These are phyloP conservation scores for Chaetomium cochliodes DNA, from an alignment of 495 filamentous ascomycete species.

Conservation along the genomic window DNA sequence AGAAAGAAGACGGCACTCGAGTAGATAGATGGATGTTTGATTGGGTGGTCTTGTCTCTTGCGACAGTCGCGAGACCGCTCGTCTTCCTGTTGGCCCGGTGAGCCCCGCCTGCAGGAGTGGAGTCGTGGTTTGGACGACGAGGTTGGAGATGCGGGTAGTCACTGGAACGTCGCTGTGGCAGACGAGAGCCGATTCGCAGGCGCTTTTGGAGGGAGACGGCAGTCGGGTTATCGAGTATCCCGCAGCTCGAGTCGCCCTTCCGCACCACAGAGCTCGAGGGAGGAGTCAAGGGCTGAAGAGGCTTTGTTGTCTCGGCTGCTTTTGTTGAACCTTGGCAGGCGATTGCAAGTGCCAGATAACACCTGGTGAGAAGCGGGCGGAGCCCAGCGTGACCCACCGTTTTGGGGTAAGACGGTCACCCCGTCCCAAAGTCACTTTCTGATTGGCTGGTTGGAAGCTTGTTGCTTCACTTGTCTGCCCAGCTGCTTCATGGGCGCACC, in stretches of 20 bases:
- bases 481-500: background rate
- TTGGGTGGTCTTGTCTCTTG: background rate
- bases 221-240: slow-evolving; percentile 1
- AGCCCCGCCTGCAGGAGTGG: slow-evolving; percentile 22
- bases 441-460: slow-evolving; percentile 5
- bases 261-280: slow-evolving; percentile 5
- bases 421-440: background rate
- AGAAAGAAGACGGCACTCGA: background rate
- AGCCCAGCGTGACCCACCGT: slow-evolving; percentile 11
- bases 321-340: slow-evolving; percentile 8
- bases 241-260: background rate
- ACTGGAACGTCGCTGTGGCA: slow-evolving; percentile 5
- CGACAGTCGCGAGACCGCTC: slow-evolving; percentile 5
- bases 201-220: background rate
- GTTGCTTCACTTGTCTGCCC: background rate
- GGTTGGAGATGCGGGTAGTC: slow-evolving; percentile 4
- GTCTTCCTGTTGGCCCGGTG: slow-evolving; percentile 11
- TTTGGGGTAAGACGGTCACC: slow-evolving; percentile 2
- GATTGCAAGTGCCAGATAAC: slow-evolving; percentile 10
- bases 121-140: slow-evolving; percentile 13
- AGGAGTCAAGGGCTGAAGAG: background rate
- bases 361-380: background rate
- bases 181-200: slow-evolving; percentile 6
- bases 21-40: slow-evolving; percentile 1
- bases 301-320: slow-evolving; percentile 20